Evolutionary conservation across 257 asterid species (phyloP), one percentile per base, ranked within the genome.

Genomic region (Primulina huaijiensis): DNA sequence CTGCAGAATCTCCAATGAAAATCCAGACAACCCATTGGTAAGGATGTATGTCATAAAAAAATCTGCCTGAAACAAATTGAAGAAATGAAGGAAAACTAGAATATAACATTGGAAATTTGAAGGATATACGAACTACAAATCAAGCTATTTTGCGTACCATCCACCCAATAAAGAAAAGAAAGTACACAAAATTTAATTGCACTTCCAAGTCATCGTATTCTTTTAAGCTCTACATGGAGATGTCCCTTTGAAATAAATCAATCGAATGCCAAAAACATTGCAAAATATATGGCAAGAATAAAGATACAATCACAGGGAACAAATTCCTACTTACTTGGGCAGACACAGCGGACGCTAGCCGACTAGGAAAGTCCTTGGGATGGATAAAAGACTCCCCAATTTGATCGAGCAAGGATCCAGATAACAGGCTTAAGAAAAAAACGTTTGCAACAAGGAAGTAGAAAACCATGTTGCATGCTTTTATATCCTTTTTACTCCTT

Each of bases 401-500:
- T 76, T 90, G 96, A 78, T 93, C 99, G 0, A 93, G 91, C 72
- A 93, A 82, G 0, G 99, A 93, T 64, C 99, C 99, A 0, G 97
- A 89, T 73, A 93, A 83, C 82, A 93, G 76, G 73, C 87, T 90
- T 33, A 93, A 75, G 87, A 93, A 90, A 81, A 90, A 93, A 58
- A 86, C 96, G 72, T 93, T 93, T 64, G 92, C 97, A 27, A 93
- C 89, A 6, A 93, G 89, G 78, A 93, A 93, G 81, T 89, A 93
- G 82, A 93, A 93, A 69, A 93, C 91, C 96, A 90, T 83, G 70
- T 79, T 88, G 86, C 99, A 93, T 6, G 96, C 90, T 77, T 78
- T 87, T 78, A 90, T 86, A 74, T 89, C 99, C 79, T 86, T 85
- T 76, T 84, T 81, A 75, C 99, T 93, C 83, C 79, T 85, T 9